Base-by-base conservation (phyloP, 192 early-diverging fungal genomes). In the Mortierella antarctica region DNA sequence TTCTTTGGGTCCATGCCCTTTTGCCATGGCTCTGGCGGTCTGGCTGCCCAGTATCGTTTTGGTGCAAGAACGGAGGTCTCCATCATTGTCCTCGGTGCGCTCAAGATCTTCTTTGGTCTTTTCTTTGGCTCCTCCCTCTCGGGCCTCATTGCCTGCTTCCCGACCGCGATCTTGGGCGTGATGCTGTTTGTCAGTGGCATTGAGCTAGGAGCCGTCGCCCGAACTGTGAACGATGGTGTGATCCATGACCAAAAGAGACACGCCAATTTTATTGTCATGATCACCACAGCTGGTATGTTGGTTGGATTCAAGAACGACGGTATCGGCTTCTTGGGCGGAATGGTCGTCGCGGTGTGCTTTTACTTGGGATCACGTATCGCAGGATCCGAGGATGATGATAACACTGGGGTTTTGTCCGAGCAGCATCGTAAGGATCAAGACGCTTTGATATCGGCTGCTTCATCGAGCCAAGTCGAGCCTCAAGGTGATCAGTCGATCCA, bases 41-140 rank as follows among this genome's bases (percentile, higher is more conserved):
- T 97, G n/a, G 94, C 95, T n/a, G 96, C 92, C 7, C 95, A 97
- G 83, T 96, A 96, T 77, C 92, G 95, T 9, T 97, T 97, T 83
- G 96, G 96, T 57, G 94, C 96, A 17, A 89, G 96, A 56, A 88
- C 93, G 1, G 93, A 91, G 62, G 86, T 93, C 41, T 93, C 93
- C 46, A 86, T 97, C 67, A 87, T 94, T 54, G 57, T 95, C 58
- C 85, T 97, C 18, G 96, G 96, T 21, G 47, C 83, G 3, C 59
- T 88, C 83, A 97, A 96, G 72, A 86, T 97, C n/a, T 49, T 93
- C 0, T 45, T 93, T 7, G 95, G 95, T 41, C 85, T 96, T n/a
- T 74, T 95, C 53, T 94, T 96, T 87, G 95, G 95, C 42, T 88
- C 87, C 47, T 93, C 95, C 7, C 86, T 97, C 56, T 78, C 92